Evolutionary conservation across 305 asterid species (phyloP).

Genomic region (Stenogyne calaminthoides): DNA sequence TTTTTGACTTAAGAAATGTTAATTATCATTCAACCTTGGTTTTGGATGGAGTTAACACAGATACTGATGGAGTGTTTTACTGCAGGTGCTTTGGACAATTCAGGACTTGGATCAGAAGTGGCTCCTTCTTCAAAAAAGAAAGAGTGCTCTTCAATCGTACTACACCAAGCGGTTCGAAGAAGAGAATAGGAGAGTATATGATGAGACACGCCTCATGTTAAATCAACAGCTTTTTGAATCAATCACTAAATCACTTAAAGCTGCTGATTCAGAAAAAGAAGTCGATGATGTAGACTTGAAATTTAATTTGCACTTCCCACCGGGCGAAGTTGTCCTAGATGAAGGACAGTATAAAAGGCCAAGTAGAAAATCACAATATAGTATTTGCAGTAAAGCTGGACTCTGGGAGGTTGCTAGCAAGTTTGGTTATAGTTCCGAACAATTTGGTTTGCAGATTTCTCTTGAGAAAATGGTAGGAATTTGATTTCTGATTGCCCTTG

Average conservation of each 20-base stretch:
- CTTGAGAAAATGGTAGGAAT: conserved; percentile 71
- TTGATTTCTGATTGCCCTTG: conserved; percentile 28
- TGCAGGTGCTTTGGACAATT: conserved; percentile 96
- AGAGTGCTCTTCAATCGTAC: conserved; percentile 78
- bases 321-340: conserved; percentile 81
- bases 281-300: conserved; percentile 92
- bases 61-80: conserved; percentile 33
- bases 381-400: conserved; percentile 88
- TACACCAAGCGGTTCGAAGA: conserved; percentile 81
- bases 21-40: not conserved
- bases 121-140: conserved; percentile 96
- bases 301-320: conserved; percentile 90
- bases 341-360: conserved; percentile 99
- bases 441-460: conserved; percentile 85
- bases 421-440: conserved; percentile 97
- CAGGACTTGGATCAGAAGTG: conserved; percentile 95
- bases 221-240: conserved; percentile 84
- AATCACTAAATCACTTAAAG: conserved; percentile 70
- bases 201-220: conserved; percentile 75
- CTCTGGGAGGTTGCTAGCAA: conserved; percentile 94
- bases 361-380: conserved; percentile 88
- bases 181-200: conserved; percentile 78
- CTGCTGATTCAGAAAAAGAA: conserved; percentile 91
- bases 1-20: not conserved
- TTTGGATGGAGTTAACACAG: not conserved